Evolutionary conservation across 2,329 filamentous ascomycete genomes (phyloP).

Genomic region (Cladorrhinum sp.): DNA sequence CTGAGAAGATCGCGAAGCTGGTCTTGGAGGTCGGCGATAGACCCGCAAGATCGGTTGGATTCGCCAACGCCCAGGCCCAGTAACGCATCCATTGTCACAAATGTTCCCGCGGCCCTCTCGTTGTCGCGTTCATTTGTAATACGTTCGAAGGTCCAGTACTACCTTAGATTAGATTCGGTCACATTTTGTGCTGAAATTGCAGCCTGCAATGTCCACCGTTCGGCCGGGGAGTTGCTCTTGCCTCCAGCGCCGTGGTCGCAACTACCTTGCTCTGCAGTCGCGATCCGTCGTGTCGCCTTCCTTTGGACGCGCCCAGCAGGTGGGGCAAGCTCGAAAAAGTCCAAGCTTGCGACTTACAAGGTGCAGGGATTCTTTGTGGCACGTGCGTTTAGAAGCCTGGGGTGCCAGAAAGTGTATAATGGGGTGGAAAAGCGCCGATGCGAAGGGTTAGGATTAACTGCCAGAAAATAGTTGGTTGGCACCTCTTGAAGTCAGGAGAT

Average conservation of each 20-base stretch:
- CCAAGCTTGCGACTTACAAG: background rate
- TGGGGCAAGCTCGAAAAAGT: background rate
- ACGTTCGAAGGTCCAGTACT: background rate
- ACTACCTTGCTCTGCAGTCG: background rate
- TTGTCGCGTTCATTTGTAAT: background rate
- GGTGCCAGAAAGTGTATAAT: background rate
- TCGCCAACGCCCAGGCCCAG: slow-evolving; percentile 34
- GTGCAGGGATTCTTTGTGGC: background rate
- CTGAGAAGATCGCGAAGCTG: slow-evolving; percentile 42
- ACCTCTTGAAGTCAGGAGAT: too few relatives aligned
- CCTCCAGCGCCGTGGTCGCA: background rate
- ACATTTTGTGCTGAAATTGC: too few relatives aligned
- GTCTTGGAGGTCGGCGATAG: slow-evolving; percentile 45
- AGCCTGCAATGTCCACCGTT: background rate
- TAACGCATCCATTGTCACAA: slow-evolving; percentile 33
- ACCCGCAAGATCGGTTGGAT: slow-evolving; percentile 34
- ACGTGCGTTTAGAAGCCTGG: background rate
- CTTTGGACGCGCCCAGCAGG: background rate
- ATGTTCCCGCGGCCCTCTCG: background rate
- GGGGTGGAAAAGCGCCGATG: background rate
- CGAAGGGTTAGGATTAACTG: too few relatives aligned
- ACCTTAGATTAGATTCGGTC: background rate
- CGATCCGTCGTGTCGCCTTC: slow-evolving; percentile 1
- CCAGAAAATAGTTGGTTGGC: too few relatives aligned
- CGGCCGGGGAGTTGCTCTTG: background rate